Base-by-base conservation (phyloP, 805 yeast species). In the Deakozyma indianensis region DNA sequence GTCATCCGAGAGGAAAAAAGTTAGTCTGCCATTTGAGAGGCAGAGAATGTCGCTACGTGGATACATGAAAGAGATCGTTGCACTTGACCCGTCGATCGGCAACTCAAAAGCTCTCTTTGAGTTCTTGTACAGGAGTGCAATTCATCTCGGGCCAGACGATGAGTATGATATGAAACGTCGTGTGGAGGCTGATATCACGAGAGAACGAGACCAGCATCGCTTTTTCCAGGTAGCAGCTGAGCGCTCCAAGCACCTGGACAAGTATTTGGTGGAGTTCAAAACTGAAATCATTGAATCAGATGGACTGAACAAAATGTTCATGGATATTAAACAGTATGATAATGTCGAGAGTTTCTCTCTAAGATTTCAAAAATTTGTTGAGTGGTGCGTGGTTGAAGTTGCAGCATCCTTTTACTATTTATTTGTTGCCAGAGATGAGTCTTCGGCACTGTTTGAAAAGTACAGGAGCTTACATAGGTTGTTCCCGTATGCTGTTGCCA, bases 341-440 rank as follows among this genome's bases (percentile, higher is more conserved):
- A 66, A 64, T 14, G 70, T 83, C 4, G 62, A 63, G 11, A 75
- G 82, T 5, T 65, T 86, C 43, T 75, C 90, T 3, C 81, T 83
- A 1, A 68, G 83, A 32, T 66, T 87, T 41, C 69, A 70, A 50
- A 73, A 83, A 42, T 79, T 88, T 51, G 68, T 85, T 38, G 86
- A 83, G 53, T 81, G 95, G 85, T 74, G 81, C 49, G 77, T 86
- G 49, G 74, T 90, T 9, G 90, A 87, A 58, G 62, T 85, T 5
- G 85, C 96, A 0, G 83, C 95, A 0, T 80, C 95, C 0, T 64
- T 90, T 2, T 88, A 84, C 61, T 86, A 84, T 51, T 53, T 82
- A 32, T 81, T 87, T 53, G 66, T 90, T 22, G 92, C 90, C 1
- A 80, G 76, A 45, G 97, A 90, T 58, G 76, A 77, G 50, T 78